A percentile compares a stretch with the other conserved stretches of the same genome.
phyloP scores from a whole-genome alignment of 495 filamentous ascomycete genomes.

The Tuber magnatum region DNA sequence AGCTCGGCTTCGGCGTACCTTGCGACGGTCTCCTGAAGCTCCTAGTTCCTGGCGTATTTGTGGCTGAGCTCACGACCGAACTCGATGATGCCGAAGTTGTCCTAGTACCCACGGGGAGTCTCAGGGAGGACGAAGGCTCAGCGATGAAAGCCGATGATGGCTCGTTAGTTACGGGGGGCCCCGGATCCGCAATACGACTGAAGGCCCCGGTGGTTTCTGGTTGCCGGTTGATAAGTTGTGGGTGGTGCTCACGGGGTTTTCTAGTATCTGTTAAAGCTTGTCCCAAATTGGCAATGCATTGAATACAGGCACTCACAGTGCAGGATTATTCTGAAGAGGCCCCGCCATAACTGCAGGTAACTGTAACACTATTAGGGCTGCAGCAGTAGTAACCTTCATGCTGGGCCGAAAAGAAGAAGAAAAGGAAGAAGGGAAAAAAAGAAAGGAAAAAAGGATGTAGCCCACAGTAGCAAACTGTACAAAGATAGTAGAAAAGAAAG shows the following conservation, averaged over 20 bases:
- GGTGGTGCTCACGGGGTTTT: background rate
- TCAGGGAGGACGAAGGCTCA: background rate
- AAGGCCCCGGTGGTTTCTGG: background rate
- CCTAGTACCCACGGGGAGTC: background rate
- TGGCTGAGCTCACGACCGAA: background rate
- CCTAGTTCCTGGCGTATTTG: background rate
- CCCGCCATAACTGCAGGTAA: background rate
- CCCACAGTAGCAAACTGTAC: conserved; percentile 1
- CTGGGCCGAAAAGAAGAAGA: conserved; percentile 13
- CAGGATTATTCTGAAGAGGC: background rate
- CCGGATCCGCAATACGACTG: background rate
- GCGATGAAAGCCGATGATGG: background rate
- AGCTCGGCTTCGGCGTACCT: background rate
- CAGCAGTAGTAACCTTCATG: background rate
- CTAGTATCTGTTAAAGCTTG: background rate
- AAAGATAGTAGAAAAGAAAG: conserved; percentile 4
- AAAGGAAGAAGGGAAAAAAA: conserved; percentile 6
- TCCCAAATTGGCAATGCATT: background rate
- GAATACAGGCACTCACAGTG: background rate
- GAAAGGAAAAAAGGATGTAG: background rate
- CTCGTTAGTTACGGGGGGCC: background rate
- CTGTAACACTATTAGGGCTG: background rate
- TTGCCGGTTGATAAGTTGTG: background rate
- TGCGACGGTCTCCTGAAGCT: background rate
- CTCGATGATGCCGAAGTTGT: background rate